Evolutionary conservation across 1,284 basidiomycete genomes (phyloP), one percentile per base, ranked within the genome.

Genomic region (Rhodotorula sp.): DNA sequence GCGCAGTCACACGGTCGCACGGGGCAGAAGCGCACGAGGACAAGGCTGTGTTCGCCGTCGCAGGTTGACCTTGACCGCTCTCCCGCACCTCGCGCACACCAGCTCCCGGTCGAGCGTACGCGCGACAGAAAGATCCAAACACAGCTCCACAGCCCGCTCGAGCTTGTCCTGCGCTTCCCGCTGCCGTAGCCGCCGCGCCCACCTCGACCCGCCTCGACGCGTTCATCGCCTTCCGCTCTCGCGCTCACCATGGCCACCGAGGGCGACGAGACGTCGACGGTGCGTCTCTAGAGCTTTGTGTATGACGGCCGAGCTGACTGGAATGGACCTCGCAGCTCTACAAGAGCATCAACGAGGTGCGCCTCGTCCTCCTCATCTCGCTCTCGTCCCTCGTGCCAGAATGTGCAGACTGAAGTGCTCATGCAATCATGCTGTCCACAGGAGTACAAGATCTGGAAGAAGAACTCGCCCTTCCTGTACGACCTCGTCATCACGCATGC

Each of bases 401-500:
- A 19, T 23, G 7, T 3, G 2, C 16, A 10, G 34, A 34, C 2
- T 34, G n/a, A n/a, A n/a, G n/a, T n/a, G n/a, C n/a, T n/a, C n/a
- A n/a, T n/a, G n/a, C n/a, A n/a, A n/a, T n/a, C n/a, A n/a, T n/a
- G n/a, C n/a, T n/a, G n/a, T n/a, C n/a, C n/a, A 44, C 66, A 85
- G 83, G 84, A 85, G 77, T 85, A 85, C 81, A 85, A 85, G 80
- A 79, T 78, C 60, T 79, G 92, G 92, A 97, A 97, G 87, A 97
- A 70, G 70, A 72, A 74, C 67, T 82, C 81, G 63, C 82, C 81
- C 13, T 97, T 97, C 83, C 87, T 98, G 42, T 99, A 99, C 83
- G 96, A 99, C 83, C 87, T 96, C 27, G 92, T 99, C 76, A 91
- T 99, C 78, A 98, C 96, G 0, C 95, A 98, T 81, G 96, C 97